Percentiles rank a stretch among this genome's conserved stretches.
Conservation (phyloP, 2,329 filamentous ascomycete genomes). For the Aspergillus sp. region DNA sequence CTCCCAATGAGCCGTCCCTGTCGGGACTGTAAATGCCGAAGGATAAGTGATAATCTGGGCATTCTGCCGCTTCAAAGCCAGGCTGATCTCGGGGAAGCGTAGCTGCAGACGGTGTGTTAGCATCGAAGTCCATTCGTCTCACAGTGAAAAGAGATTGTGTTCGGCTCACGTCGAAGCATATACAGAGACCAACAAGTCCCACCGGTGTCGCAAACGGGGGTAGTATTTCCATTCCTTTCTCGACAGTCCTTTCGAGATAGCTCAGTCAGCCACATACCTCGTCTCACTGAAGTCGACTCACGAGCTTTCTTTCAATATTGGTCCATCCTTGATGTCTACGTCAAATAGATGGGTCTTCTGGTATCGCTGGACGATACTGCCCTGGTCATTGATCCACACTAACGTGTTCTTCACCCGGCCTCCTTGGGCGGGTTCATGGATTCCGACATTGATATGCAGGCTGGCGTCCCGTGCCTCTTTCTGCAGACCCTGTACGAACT, state of each 20-base stretch:
- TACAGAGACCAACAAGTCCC: conserved; percentile 67
- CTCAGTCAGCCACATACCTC: not conserved
- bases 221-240: conserved; percentile 55
- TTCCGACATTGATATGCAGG: conserved; percentile 73
- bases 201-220: conserved; percentile 63
- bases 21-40: conserved; percentile 80
- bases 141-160: not conserved
- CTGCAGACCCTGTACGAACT: conserved; percentile 69
- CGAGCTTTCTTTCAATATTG: conserved; percentile 53
- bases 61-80: conserved; percentile 55
- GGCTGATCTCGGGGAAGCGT: conserved; percentile 66
- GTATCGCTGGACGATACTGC: conserved; percentile 56
- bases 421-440: conserved; percentile 61
- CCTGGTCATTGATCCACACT: conserved; percentile 56
- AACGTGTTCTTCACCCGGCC: conserved; percentile 53
- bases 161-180: conserved; percentile 68
- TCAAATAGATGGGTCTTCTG: conserved; percentile 92
- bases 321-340: conserved; percentile 49
- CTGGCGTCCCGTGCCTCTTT: conserved; percentile 53
- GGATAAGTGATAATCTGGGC: conserved; percentile 79
- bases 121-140: not conserved
- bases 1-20: conserved; percentile 80
- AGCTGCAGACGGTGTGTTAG: conserved; percentile 35
- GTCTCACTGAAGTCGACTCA: conserved; percentile 13
- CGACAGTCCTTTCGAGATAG: conserved; percentile 45